Conservation (phyloP, 1,139 yeast genomes). For the Sugiyamaella sp. region DNA sequence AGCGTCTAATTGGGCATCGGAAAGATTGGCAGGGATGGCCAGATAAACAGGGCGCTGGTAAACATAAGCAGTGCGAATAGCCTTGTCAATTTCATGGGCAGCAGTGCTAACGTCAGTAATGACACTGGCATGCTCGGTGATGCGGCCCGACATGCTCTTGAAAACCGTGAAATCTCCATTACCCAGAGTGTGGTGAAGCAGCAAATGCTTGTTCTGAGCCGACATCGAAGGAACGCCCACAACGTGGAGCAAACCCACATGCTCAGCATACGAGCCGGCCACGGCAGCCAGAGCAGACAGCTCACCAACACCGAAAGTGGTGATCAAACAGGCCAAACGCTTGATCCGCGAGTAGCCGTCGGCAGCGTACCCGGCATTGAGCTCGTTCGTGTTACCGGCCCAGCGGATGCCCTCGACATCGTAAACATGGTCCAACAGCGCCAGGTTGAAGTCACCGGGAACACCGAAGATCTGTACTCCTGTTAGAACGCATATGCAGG, state of each 20-base stretch:
- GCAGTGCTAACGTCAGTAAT: conserved; percentile 65
- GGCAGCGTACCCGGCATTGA: conserved; percentile 63
- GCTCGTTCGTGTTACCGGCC: conserved; percentile 53
- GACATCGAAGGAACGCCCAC: conserved; percentile 66
- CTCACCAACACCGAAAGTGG: conserved; percentile 78
- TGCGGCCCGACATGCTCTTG: conserved; percentile 70
- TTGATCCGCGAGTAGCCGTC: conserved; percentile 71
- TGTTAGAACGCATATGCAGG: conserved; percentile 9
- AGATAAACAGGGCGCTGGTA: conserved; percentile 82
- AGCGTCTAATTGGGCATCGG: conserved; percentile 63
- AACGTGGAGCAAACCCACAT: conserved; percentile 62
- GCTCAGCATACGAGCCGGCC: conserved; percentile 70
- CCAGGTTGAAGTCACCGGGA: conserved; percentile 64
- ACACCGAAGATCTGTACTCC: conserved; percentile 49
- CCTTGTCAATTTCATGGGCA: conserved; percentile 69
- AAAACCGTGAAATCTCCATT: conserved; percentile 84
- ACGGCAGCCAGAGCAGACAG: conserved; percentile 67
- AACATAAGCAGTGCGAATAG: conserved; percentile 70
- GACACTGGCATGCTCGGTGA: conserved; percentile 66
- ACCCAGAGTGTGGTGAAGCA: conserved; percentile 71
- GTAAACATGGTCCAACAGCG: conserved; percentile 57
- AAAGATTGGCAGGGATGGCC: conserved; percentile 81
- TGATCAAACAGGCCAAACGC: conserved; percentile 58
- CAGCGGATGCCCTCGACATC: conserved; percentile 47
- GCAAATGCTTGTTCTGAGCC: conserved; percentile 65